Conservation (phyloP, 2,329 filamentous ascomycete genomes). For the Myriosclerotinia duriaeana region DNA sequence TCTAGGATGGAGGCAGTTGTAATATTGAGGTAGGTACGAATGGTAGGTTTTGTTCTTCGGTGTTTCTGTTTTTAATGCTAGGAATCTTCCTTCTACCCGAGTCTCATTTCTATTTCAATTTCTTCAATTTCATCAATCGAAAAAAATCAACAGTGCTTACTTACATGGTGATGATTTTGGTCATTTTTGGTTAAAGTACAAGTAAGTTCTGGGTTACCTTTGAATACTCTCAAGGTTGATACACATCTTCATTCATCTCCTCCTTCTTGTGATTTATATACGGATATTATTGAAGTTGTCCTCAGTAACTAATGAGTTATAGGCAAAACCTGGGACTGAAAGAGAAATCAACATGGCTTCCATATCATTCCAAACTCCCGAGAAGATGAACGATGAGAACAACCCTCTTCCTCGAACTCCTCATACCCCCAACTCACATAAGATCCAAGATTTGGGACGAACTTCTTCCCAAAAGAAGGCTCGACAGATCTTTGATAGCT, state of each 20-base stretch:
- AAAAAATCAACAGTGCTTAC: neutral
- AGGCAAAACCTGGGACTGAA: neutral
- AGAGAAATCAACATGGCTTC: constrained; percentile 8
- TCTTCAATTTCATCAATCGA: neutral
- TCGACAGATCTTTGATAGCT: constrained; percentile 17
- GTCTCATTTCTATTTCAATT: neutral
- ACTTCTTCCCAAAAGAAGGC: constrained; percentile 23
- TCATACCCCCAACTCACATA: constrained; percentile 16
- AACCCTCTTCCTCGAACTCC: constrained; percentile 8
- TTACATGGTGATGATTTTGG: constrained; percentile 5
- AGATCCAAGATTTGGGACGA: constrained; percentile 13
- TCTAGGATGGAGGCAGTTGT: neutral
- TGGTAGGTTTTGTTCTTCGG: neutral
- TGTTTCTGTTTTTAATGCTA: neutral
- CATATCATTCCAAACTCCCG: constrained; percentile 13
- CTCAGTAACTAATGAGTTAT: neutral
- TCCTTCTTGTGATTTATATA: neutral
- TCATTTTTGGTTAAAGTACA: constrained; percentile 11
- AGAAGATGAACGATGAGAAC: constrained; percentile 19
- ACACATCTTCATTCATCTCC: no score
- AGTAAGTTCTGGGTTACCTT: neutral
- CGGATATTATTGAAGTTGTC: neutral
- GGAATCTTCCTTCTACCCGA: neutral
- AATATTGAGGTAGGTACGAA: constrained; percentile 9
- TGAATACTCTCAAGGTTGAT: neutral